Percentiles rank a stretch among this genome's conserved stretches.
Evolutionary conservation across 768 basidiomycete genomes (phyloP).

Genomic region (Macrolepiota fuliginosa): DNA sequence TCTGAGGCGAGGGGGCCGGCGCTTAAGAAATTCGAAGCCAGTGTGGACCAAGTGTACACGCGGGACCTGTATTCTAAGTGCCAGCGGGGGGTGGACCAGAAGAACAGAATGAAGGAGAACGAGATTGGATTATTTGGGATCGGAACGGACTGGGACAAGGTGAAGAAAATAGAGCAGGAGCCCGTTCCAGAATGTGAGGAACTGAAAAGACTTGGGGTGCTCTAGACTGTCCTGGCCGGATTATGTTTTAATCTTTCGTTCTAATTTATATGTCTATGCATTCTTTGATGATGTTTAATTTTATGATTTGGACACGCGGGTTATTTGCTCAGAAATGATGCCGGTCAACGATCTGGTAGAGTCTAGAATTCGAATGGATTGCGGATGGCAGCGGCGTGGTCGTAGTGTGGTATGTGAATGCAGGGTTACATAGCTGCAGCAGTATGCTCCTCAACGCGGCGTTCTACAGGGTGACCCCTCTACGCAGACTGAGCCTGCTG

Average conservation of each 20-base stretch:
- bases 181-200: constrained; percentile 76
- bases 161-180: constrained; percentile 69
- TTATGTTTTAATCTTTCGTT: constrained; percentile 14
- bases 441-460: background rate
- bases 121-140: constrained; percentile 89
- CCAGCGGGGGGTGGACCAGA: constrained; percentile 62
- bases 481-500: constrained; percentile 23
- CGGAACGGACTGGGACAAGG: constrained; percentile 91
- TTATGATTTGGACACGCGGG: background rate
- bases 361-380: constrained; percentile 13
- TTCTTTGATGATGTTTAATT: constrained; percentile 5
- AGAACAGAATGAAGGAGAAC: constrained; percentile 68
- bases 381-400: background rate
- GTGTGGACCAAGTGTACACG: constrained; percentile 73
- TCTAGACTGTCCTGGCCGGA: constrained; percentile 28
- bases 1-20: constrained; percentile 43
- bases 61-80: constrained; percentile 71
- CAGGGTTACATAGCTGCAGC: background rate
- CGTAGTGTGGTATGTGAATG: background rate
- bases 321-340: background rate
- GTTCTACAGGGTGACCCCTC: background rate
- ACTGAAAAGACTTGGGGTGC: constrained; percentile 59
- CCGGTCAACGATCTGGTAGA: constrained; percentile 2
- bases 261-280: constrained; percentile 9
- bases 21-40: constrained; percentile 66